Percentiles rank a stretch among this genome's conserved stretches.
Evolutionary conservation across 768 basidiomycete species (phyloP).

Genomic region (Suillus decipiens): DNA sequence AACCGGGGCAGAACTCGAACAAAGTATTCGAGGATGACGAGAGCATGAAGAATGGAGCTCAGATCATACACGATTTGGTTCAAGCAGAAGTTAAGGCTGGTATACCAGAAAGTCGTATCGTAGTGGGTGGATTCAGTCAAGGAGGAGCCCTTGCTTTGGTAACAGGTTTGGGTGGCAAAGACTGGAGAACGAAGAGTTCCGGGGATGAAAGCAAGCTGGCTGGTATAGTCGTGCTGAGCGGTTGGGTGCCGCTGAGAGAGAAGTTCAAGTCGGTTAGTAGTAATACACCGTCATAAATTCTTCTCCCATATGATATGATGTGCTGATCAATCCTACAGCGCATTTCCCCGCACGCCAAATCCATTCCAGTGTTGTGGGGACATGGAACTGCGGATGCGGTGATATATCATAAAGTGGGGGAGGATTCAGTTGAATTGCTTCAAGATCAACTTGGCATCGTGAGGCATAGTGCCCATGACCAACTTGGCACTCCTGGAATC

Average conservation of each 20-base stretch:
- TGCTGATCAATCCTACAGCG: constrained; percentile 43
- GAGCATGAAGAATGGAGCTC: constrained; percentile 36
- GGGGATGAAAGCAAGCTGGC: constrained; percentile 35
- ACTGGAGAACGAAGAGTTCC: constrained; percentile 17
- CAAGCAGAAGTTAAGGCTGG: constrained; percentile 42
- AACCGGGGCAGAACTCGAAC: constrained; percentile 13
- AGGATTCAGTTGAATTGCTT: constrained; percentile 19
- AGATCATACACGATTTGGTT: constrained; percentile 41
- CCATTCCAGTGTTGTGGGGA: constrained; percentile 25
- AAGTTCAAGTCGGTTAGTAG: constrained; percentile 40
- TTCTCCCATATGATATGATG: neutral
- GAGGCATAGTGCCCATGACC: neutral
- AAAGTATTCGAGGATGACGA: constrained; percentile 43
- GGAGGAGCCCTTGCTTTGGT: constrained; percentile 47
- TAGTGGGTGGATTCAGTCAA: constrained; percentile 53
- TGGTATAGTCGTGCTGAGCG: constrained; percentile 43
- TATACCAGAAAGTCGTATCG: constrained; percentile 42
- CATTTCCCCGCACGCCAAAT: constrained; percentile 26
- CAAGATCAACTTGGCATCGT: constrained; percentile 17
- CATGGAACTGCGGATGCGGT: constrained; percentile 22
- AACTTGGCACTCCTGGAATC: constrained; percentile 2
- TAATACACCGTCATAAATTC: constrained; percentile 2
- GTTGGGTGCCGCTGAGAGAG: constrained; percentile 44
- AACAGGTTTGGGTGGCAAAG: constrained; percentile 44
- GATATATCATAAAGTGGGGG: constrained; percentile 17